phyloP scores from a whole-genome alignment of 129 eudicot species.

The Flaveria trinervia region DNA sequence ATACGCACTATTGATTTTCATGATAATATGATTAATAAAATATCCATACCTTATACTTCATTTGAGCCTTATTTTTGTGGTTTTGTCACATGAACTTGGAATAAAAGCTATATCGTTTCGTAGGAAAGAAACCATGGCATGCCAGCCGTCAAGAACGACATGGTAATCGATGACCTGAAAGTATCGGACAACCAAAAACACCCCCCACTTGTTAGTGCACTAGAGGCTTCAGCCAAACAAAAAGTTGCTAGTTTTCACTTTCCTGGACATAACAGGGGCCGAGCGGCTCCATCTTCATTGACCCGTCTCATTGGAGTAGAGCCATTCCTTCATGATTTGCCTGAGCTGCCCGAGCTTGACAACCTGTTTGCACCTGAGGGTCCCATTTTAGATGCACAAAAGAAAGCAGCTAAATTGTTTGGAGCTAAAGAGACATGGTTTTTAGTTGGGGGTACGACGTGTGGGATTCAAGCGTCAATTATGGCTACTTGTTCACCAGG shows the following conservation, averaged over 20 bases:
- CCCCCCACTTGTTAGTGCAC: conserved; percentile 66
- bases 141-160: conserved; percentile 7
- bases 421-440: conserved; percentile 89
- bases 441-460: conserved; percentile 79
- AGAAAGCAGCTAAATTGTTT: conserved; percentile 63
- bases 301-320: conserved; percentile 47
- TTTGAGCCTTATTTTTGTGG: neutral
- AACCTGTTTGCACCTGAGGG: conserved; percentile 72
- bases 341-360: conserved; percentile 78
- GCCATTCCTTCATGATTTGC: conserved; percentile 65
- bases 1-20: no score
- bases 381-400: conserved; percentile 69
- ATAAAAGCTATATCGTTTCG: conserved; percentile 12
- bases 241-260: conserved; percentile 74
- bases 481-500: conserved; percentile 83
- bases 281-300: conserved; percentile 67
- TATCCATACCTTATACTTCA: no score
- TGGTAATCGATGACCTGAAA: conserved; percentile 13
- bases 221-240: conserved; percentile 64
- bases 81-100: conserved; percentile 5
- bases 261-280: conserved; percentile 82
- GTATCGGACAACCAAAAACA: conserved; percentile 9
- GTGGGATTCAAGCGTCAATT: conserved; percentile 77
- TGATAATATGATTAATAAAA: no score
- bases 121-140: conserved; percentile 39